These are phyloP conservation scores for Chalciporus sp. DNA, from an alignment of 1,284 basidiomycete genomes.

Conservation along the genomic window DNA sequence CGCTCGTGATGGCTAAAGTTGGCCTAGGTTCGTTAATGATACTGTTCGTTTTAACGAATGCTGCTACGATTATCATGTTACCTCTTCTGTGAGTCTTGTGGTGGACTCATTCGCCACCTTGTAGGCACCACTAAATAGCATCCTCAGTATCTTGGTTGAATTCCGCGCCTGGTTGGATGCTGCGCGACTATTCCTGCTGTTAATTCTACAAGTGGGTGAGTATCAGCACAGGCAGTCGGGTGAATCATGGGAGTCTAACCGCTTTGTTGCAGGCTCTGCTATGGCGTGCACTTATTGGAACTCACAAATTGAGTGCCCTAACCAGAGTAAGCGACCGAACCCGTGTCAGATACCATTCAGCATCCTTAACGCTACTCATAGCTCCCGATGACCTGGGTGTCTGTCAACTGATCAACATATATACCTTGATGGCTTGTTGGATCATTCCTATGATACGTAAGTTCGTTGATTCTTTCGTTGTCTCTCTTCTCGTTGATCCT, in stretches of 20 bases:
- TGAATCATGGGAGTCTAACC: not conserved
- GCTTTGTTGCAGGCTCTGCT: slow-evolving; percentile 44
- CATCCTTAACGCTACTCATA: slow-evolving; percentile 19
- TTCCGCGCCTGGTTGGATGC: slow-evolving; percentile 62
- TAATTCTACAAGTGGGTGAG: slow-evolving; percentile 53
- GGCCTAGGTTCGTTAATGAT: slow-evolving; percentile 44
- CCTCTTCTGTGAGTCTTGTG: slow-evolving; percentile 50
- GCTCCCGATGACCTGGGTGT: slow-evolving; percentile 44
- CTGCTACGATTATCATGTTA: slow-evolving; percentile 50
- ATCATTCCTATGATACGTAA: slow-evolving; percentile 53
- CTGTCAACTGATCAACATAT: slow-evolving; percentile 52
- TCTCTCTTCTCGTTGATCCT: not conserved
- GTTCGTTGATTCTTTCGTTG: slow-evolving; percentile 21
- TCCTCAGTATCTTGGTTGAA: slow-evolving; percentile 46
- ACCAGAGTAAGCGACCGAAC: slow-evolving; percentile 37
- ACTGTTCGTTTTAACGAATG: slow-evolving; percentile 49
- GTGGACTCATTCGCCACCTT: not conserved
- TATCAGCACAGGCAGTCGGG: not conserved
- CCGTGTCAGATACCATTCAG: not conserved
- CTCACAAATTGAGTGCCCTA: slow-evolving; percentile 46
- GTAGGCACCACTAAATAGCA: not conserved
- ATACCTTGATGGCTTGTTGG: slow-evolving; percentile 57
- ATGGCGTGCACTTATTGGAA: slow-evolving; percentile 45
- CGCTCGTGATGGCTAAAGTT: not conserved
- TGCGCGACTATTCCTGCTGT: slow-evolving; percentile 51